Conservation (phyloP, 2,329 filamentous ascomycete genomes). For the Coniosporium tulheliwenetii region DNA sequence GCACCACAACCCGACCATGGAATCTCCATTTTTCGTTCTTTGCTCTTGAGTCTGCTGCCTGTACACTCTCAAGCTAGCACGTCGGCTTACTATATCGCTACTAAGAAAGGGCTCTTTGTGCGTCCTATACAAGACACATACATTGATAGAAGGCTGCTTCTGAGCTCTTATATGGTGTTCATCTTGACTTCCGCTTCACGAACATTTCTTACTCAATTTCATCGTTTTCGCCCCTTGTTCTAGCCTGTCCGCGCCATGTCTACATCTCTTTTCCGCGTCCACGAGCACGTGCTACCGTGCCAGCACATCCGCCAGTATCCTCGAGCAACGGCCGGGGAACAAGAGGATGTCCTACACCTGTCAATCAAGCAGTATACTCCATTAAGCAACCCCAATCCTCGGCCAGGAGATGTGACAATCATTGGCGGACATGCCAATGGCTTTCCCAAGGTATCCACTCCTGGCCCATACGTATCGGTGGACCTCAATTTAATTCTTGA, state of each 20-base stretch:
- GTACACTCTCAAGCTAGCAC: too few relatives aligned
- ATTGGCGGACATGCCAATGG: constrained; percentile 82
- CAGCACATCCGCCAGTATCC: constrained; percentile 75
- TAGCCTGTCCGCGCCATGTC: constrained; percentile 15
- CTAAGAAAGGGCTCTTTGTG: too few relatives aligned
- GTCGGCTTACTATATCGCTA: too few relatives aligned
- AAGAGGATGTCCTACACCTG: constrained; percentile 60
- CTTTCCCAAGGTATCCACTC: constrained; percentile 58
- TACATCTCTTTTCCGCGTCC: constrained; percentile 41
- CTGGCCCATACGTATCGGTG: not conserved
- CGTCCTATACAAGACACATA: too few relatives aligned
- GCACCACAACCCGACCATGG: too few relatives aligned
- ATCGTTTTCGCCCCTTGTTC: not conserved
- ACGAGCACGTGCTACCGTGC: constrained; percentile 57
- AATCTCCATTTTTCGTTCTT: too few relatives aligned
- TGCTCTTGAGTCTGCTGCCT: too few relatives aligned
- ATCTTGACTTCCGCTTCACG: too few relatives aligned
- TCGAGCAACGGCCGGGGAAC: constrained; percentile 51
- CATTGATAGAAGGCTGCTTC: too few relatives aligned
- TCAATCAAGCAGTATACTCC: constrained; percentile 83
- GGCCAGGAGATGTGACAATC: constrained; percentile 67
- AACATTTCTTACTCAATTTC: not conserved
- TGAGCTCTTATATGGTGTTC: too few relatives aligned
- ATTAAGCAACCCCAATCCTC: constrained; percentile 48
- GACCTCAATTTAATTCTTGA: not conserved